Conservation (phyloP, 139 green algal species). For the Chlorella vulgaris region DNA sequence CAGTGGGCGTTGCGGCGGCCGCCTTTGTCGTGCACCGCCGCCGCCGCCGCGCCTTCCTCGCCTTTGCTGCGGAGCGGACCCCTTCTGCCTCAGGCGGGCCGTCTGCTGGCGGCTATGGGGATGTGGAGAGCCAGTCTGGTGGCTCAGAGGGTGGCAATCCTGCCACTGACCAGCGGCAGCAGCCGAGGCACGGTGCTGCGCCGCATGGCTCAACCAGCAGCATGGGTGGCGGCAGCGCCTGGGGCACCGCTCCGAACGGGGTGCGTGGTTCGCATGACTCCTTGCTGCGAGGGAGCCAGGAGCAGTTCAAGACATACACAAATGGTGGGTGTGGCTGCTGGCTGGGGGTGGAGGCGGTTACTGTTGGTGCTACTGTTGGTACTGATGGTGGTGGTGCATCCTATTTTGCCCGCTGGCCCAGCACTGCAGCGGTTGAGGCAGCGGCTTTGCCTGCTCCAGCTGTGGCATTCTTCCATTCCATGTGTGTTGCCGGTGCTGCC, state of each 20-base stretch:
- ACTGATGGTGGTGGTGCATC: no score
- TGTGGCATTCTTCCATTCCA: no score
- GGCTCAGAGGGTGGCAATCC: constrained; percentile 12
- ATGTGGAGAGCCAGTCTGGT: constrained; percentile 29
- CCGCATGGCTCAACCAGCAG: constrained; percentile 7
- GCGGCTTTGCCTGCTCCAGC: no score
- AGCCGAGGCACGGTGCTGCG: no score
- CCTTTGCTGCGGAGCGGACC: not conserved
- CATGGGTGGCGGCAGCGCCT: not conserved
- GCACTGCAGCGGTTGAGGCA: no score
- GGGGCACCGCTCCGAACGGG: no score
- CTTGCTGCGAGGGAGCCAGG: constrained; percentile 21
- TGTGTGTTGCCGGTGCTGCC: no score
- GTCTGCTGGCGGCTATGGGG: no score
- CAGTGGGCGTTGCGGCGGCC: not conserved
- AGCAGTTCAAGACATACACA: constrained; percentile 2
- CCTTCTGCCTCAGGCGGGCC: not conserved
- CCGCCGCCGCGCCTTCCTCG: constrained; percentile 1
- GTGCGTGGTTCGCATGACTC: not conserved
- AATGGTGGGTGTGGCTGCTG: not conserved
- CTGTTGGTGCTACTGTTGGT: no score
- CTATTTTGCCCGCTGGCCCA: no score
- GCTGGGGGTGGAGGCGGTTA: not conserved
- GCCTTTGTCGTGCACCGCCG: constrained; percentile 11
- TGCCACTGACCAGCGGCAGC: no score